Base-by-base conservation (phyloP, 2,329 filamentous ascomycete species). In the Xylaria sp. region DNA sequence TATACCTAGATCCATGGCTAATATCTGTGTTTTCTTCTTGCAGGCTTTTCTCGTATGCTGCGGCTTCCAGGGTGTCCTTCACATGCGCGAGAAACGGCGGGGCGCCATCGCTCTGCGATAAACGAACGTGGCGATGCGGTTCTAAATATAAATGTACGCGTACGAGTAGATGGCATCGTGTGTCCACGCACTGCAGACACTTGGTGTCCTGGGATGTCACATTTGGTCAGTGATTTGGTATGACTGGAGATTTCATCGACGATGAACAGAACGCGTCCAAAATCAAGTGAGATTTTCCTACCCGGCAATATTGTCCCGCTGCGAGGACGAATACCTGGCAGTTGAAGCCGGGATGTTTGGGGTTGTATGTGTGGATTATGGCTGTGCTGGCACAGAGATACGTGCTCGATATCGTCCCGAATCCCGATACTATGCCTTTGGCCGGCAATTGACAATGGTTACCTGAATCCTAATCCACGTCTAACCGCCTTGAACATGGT, bases 21-120 rank as follows among this genome's bases (percentile, higher is more conserved):
- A 61, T 46, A 11, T 37, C n/a, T 19, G 47, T 44, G 30, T 53
- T 11, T 46, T 46, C 11, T 23, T 37, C 46, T 35, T 19, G 4
- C 19, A 95, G 92, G 86, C 82, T 16, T 97, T 97, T 80, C 83
- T 97, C 59, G 81, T 95, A 54, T 97, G 96, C 78, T 97, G 93
- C 76, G 90, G 88, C 59, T 84, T 92, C 67, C 93, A 97, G 75
- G 93, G 92, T 64, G 84, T 89, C 71, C 82, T 97, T 63, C 92
- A 97, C 76, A 77, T 91, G 69, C 87, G 91, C 75, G 88, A 92
- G 75, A 91, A 85, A 76, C 83, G 90, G 75, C 83, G 89, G 72
- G 92, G 92, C 65, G 89, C 91, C 63, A 96, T 96, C 77, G 85
- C 89, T 61, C 79, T 96, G 72, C 82, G 74, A 75, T 55, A 19